Percentiles rank a stretch among this genome's conserved stretches.
Conservation (phyloP, 148 eudicot genomes). For the Mesembryanthemum crystallinum region DNA sequence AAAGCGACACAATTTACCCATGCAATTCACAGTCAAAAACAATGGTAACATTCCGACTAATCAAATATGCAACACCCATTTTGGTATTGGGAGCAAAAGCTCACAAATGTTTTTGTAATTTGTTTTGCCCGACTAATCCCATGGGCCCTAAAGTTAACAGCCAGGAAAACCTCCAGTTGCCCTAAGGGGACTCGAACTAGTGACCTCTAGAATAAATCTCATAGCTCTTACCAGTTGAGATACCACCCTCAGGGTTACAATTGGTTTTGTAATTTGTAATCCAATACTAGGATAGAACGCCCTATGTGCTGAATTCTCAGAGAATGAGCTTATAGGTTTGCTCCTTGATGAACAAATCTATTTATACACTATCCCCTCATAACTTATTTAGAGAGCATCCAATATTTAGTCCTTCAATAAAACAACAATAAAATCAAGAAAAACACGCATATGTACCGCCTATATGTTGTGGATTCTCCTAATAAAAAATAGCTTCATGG, state of each 20-base stretch:
- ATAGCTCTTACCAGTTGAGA: too few species aligned
- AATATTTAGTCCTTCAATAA: not conserved
- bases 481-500: not conserved
- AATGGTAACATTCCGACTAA: not conserved
- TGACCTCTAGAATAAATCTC: too few species aligned
- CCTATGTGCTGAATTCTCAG: not conserved
- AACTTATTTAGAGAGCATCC: not conserved
- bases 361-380: not conserved
- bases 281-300: not conserved
- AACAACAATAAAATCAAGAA: not conserved
- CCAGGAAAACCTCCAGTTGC: too few species aligned
- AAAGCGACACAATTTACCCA: too few species aligned
- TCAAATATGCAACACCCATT: not conserved
- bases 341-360: not conserved
- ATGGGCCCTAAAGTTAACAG: too few species aligned
- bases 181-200: too few species aligned
- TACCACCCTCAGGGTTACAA: too few species aligned
- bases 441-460: not conserved
- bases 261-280: not conserved
- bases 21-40: not conserved
- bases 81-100: too few species aligned
- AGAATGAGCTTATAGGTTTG: not conserved
- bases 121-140: too few species aligned
- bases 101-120: too few species aligned
- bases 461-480: not conserved